Percentiles rank a stretch among this genome's conserved stretches.
Evolutionary conservation across 140 eudicot species (phyloP).

Genomic region (Oenanthe javanica): DNA sequence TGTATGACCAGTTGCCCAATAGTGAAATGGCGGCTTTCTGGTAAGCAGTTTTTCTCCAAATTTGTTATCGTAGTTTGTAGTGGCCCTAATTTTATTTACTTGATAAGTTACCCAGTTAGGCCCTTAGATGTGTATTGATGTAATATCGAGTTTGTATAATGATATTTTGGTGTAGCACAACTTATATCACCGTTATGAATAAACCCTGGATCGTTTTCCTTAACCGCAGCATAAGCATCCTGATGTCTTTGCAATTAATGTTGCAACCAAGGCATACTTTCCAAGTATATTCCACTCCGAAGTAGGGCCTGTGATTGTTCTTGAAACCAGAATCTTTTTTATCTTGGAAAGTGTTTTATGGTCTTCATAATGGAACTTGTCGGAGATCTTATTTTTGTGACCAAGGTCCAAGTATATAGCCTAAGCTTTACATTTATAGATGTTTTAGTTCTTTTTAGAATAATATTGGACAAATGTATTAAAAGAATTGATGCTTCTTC

Average conservation of each 20-base stretch:
- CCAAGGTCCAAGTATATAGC: background rate
- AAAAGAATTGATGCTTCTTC: background rate
- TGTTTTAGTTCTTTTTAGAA: background rate
- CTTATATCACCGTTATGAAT: background rate
- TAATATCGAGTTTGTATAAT: background rate
- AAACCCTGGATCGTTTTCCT: background rate
- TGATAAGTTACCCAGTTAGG: background rate
- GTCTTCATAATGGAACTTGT: background rate
- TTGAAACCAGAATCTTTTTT: background rate
- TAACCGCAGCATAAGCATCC: background rate
- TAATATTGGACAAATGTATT: background rate
- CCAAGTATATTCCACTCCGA: background rate
- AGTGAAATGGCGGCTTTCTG: constrained; percentile 86
- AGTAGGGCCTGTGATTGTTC: background rate
- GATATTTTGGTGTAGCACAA: background rate
- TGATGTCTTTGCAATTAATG: background rate
- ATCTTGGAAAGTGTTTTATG: background rate
- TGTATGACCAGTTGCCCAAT: constrained; percentile 51
- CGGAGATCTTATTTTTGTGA: background rate
- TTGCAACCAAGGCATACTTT: background rate
- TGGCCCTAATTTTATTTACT: background rate
- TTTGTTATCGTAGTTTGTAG: background rate
- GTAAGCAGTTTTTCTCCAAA: constrained; percentile 23
- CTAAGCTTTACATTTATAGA: background rate
- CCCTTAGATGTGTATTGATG: background rate